Percentiles rank a stretch among this genome's conserved stretches.
These are phyloP conservation scores for Botrytis byssoidea DNA, from an alignment of 2,329 filamentous ascomycete genomes.

Conservation along the genomic window DNA sequence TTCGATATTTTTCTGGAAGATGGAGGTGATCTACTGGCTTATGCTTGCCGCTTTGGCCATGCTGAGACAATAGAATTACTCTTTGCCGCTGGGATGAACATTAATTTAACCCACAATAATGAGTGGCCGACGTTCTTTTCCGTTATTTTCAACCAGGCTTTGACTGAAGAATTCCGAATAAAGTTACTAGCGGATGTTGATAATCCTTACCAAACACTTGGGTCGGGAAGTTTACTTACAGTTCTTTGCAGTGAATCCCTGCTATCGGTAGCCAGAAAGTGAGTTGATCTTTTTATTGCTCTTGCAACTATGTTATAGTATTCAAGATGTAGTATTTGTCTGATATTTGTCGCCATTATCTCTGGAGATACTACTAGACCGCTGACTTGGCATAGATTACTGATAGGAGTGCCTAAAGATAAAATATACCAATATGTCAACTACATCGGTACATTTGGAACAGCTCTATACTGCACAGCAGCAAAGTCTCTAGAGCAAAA, in stretches of 20 bases:
- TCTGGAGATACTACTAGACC: not conserved
- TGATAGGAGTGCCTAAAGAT: not conserved
- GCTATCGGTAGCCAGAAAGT: not conserved
- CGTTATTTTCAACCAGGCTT: rapidly evolving
- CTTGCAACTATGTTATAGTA: not conserved
- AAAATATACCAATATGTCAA: not conserved
- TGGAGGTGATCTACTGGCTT: not conserved
- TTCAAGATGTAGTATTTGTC: not conserved
- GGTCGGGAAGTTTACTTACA: not conserved
- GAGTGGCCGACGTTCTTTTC: not conserved
- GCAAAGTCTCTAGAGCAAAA: rapidly evolving
- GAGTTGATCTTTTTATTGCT: not conserved
- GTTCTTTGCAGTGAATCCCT: rapidly evolving
- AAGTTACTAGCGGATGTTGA: not conserved
- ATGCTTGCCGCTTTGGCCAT: not conserved
- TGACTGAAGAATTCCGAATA: not conserved
- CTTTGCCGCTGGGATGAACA: not conserved
- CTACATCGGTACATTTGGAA: not conserved
- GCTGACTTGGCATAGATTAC: not conserved
- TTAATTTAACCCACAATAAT: not conserved
- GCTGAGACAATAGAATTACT: not conserved
- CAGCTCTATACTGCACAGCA: not conserved
- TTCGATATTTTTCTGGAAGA: not conserved
- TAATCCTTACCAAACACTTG: no score
- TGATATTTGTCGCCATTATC: not conserved